phyloP scores from a whole-genome alignment of 352 stramenopile species.

The Globisporangium perplexum region DNA sequence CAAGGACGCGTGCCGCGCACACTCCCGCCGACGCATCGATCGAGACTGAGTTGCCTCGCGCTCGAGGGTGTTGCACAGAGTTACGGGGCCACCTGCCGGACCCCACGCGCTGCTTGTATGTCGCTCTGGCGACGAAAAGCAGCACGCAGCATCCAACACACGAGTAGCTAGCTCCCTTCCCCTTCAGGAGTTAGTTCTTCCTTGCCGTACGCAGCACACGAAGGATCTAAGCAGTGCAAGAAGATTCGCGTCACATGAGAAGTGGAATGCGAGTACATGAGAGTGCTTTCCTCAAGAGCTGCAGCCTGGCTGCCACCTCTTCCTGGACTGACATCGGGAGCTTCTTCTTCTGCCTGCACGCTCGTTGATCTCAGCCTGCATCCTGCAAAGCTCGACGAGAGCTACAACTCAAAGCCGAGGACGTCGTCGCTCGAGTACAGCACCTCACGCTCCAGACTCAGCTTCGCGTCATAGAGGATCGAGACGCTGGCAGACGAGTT shows the following conservation, averaged over 20 bases:
- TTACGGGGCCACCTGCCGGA: not conserved
- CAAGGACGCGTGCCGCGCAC: not conserved
- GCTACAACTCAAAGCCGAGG: conserved; percentile 54
- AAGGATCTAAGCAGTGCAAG: no score
- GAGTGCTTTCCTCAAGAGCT: no score
- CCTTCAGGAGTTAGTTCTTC: not conserved
- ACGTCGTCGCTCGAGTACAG: conserved; percentile 76
- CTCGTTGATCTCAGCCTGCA: not conserved
- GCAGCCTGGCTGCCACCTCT: no score
- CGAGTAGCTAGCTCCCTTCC: no score
- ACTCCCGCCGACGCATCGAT: not conserved
- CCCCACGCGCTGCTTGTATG: not conserved
- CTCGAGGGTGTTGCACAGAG: not conserved
- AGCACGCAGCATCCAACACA: not conserved
- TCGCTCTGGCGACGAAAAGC: not conserved
- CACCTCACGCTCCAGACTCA: conserved; percentile 75
- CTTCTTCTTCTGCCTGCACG: no score
- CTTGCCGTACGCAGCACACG: no score
- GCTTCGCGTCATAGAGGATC: conserved; percentile 81
- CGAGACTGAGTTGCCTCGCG: not conserved
- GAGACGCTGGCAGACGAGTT: conserved; percentile 63
- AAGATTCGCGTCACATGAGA: no score
- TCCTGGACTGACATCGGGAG: no score
- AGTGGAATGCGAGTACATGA: no score
- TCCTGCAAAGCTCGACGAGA: conserved; percentile 26